Evolutionary conservation across 176 grass and related monocot species (phyloP).

Genomic region (Elaeis guineensis): DNA sequence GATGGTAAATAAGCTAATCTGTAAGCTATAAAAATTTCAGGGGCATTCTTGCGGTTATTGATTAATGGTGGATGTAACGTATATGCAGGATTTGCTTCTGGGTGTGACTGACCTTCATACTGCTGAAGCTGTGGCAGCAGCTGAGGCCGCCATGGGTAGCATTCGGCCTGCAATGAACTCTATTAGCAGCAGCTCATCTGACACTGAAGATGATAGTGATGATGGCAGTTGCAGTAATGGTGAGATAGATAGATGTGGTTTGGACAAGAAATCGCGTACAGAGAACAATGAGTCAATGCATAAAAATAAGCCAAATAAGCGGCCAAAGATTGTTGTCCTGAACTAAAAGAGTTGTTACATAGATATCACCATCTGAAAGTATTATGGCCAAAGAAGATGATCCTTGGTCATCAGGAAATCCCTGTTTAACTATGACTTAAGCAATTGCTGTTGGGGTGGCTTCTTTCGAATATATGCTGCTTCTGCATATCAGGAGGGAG

Average conservation of each 20-base stretch:
- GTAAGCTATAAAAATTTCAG: background rate
- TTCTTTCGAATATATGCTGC: too few relatives aligned
- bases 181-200: slow-evolving; percentile 34
- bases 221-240: slow-evolving; percentile 21
- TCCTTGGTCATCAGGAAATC: too few relatives aligned
- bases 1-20: slow-evolving; percentile 55
- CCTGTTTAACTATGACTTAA: too few relatives aligned
- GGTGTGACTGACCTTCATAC: slow-evolving; percentile 71
- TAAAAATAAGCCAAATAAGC: slow-evolving; percentile 38
- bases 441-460: too few relatives aligned
- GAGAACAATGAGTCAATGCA: background rate
- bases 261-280: slow-evolving; percentile 16
- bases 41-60: background rate
- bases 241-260: background rate
- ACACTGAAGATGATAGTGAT: slow-evolving; percentile 28
- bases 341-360: slow-evolving; percentile 18
- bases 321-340: slow-evolving; percentile 70
- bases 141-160: slow-evolving; percentile 48
- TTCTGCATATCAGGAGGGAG: too few relatives aligned
- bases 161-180: slow-evolving; percentile 23
- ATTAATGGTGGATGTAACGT: background rate
- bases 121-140: slow-evolving; percentile 59
- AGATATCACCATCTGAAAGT: too few relatives aligned
- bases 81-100: slow-evolving; percentile 71
- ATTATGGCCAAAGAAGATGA: too few relatives aligned